Percentiles rank a stretch among this genome's conserved stretches.
phyloP scores from a whole-genome alignment of 805 yeast species.

The Myxozyma nipponensis region DNA sequence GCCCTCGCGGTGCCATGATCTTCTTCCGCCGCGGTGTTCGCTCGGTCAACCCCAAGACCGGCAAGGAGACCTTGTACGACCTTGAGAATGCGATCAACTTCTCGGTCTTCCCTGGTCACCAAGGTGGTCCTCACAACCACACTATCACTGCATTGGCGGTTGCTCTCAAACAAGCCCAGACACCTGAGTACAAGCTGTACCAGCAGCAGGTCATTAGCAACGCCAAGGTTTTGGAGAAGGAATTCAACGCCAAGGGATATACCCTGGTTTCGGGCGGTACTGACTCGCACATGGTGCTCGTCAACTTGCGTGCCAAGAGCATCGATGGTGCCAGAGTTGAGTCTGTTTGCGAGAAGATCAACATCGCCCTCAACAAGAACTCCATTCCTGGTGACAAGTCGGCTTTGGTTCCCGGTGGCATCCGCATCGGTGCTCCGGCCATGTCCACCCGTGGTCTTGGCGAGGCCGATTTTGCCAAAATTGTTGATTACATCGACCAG shows the following conservation, averaged over 20 bases:
- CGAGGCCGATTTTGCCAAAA: conserved; percentile 75
- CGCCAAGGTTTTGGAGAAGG: conserved; percentile 76
- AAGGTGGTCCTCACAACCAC: conserved; percentile 99
- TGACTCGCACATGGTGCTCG: conserved; percentile 93
- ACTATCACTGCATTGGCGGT: conserved; percentile 96
- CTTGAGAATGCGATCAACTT: conserved; percentile 94
- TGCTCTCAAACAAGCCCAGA: conserved; percentile 88
- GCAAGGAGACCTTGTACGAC: conserved; percentile 86
- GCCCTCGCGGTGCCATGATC: conserved; percentile 99
- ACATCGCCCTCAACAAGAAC: conserved; percentile 95
- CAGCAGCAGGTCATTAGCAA: conserved; percentile 84
- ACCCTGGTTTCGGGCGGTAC: conserved; percentile 90
- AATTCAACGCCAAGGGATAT: conserved; percentile 69
- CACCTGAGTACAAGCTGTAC: conserved; percentile 87
- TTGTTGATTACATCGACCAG: conserved; percentile 74
- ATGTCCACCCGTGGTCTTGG: conserved; percentile 97
- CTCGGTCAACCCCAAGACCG: conserved; percentile 80
- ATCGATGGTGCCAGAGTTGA: conserved; percentile 97
- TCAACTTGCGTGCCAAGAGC: conserved; percentile 80
- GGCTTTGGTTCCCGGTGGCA: conserved; percentile 95
- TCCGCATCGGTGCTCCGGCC: conserved; percentile 97
- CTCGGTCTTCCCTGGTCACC: conserved; percentile 99
- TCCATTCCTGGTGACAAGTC: conserved; percentile 97
- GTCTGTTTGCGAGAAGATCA: conserved; percentile 87
- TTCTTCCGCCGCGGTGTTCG: conserved; percentile 96